Evolutionary conservation across 352 stramenopile genomes (phyloP), one percentile per base, ranked within the genome.

Genomic region (Blastocystis sp.): DNA sequence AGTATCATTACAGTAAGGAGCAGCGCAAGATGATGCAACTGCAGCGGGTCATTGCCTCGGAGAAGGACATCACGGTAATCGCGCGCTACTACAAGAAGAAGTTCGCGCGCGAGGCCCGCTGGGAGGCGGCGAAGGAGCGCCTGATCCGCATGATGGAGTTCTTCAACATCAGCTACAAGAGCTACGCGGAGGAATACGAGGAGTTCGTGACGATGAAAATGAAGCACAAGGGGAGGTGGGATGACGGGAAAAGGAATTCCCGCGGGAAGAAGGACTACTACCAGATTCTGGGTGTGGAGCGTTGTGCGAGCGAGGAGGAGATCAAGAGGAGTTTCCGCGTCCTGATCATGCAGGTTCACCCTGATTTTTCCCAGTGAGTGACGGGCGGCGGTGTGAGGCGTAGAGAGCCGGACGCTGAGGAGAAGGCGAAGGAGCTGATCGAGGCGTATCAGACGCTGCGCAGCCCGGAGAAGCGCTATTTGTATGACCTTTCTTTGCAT

Each of bases 321-420:
- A 84, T 84, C 40, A 84, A 84, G 57, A 54, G 74, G 59, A 84
- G n/a, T 48, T 84, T 84, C 40, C 74, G 74, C 48, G 74, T 84
- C 19, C n/a, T 84, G n/a, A 84, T 84, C 52, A 84, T 84, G 74
- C 74, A 84, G 74, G 74, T 84, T 38, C 74, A 84, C 69, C 74
- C 74, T 42, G 74, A 84, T 84, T 84, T 52, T 54, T 84, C 64
- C 9, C n/a, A 74, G 64, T 74, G n/a, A 9, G 64, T 9, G 43
- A 19, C 21, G 21, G 7, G 1, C 10, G 60, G 2, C 7, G 28
- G 7, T 48, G n/a, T 74, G 7, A 74, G 11, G 40, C 6, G 74
- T 68, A 68, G 42, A 21, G 74, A 84, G 54, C 2, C 42, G n/a
- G 57, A 68, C 34, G 74, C 48, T 14, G 74, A 84, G 61, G 74